phyloP scores from a whole-genome alignment of 2,329 filamentous ascomycete genomes.

The Penicillium polonicum region DNA sequence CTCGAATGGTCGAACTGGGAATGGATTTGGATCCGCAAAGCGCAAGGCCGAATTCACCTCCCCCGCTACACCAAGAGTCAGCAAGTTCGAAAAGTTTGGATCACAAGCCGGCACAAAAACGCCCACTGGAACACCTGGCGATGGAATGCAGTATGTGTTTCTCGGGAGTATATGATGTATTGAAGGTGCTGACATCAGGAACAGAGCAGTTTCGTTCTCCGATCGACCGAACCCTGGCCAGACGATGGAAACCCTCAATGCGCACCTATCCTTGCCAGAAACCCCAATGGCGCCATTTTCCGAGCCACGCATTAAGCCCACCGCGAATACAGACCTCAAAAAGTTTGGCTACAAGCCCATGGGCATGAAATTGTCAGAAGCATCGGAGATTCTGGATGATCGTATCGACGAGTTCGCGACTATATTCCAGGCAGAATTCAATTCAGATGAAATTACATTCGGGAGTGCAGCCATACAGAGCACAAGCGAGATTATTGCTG shows the following conservation, averaged over 20 bases:
- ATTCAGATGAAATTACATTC: slow-evolving; percentile 75
- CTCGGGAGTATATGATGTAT: neutral
- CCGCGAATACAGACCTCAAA: slow-evolving; percentile 81
- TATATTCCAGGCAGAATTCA: slow-evolving; percentile 71
- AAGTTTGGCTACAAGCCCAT: slow-evolving; percentile 90
- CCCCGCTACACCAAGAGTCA: slow-evolving; percentile 44
- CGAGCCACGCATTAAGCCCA: slow-evolving; percentile 78
- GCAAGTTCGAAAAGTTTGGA: slow-evolving; percentile 47
- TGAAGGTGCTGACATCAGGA: slow-evolving; percentile 14
- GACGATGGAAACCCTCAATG: slow-evolving; percentile 78
- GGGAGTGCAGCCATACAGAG: slow-evolving; percentile 83
- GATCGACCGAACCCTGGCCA: slow-evolving; percentile 78
- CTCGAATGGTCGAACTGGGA: slow-evolving; percentile 37
- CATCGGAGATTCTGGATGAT: slow-evolving; percentile 91
- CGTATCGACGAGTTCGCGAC: slow-evolving; percentile 84
- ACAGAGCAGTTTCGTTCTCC: slow-evolving; percentile 65
- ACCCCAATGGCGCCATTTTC: slow-evolving; percentile 69
- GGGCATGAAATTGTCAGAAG: slow-evolving; percentile 90
- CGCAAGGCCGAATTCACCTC: slow-evolving; percentile 53
- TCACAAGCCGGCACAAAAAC: slow-evolving; percentile 51
- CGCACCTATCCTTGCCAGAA: slow-evolving; percentile 65
- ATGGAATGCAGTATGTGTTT: slow-evolving; percentile 40
- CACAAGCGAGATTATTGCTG: slow-evolving; percentile 81
- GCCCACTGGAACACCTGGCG: slow-evolving; percentile 29
- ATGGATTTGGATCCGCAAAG: slow-evolving; percentile 48